These are phyloP conservation scores for Bombardia bombarda DNA, from an alignment of 495 filamentous ascomycete genomes.

Conservation along the genomic window DNA sequence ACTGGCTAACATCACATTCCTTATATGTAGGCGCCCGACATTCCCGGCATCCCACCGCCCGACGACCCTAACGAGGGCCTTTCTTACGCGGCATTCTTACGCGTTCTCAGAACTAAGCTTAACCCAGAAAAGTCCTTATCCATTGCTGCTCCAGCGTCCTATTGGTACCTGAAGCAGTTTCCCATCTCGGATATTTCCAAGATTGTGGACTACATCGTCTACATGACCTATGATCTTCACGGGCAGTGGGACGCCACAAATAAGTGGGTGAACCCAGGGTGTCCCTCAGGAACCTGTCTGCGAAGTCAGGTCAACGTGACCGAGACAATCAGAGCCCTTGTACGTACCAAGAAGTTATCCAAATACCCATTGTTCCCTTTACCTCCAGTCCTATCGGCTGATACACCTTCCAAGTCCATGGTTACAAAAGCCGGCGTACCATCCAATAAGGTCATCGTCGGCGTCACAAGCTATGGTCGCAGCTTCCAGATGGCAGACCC, in stretches of 20 bases:
- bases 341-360: no score
- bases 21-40: constrained; percentile 18
- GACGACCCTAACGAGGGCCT: constrained; percentile 10
- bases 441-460: constrained; percentile 29
- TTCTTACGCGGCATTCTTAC: constrained; percentile 18
- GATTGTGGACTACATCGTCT: constrained; percentile 23
- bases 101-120: constrained; percentile 1
- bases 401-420: constrained; percentile 38
- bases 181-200: constrained; percentile 19
- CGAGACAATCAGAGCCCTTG: constrained; percentile 20
- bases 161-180: constrained; percentile 21
- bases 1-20: background rate
- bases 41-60: constrained; percentile 16
- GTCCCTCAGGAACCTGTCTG: constrained; percentile 25
- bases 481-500: constrained; percentile 21
- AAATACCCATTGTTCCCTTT: no score
- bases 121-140: constrained; percentile 19
- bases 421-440: constrained; percentile 44
- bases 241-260: constrained; percentile 16
- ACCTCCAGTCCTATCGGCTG: no score
- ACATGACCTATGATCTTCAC: constrained; percentile 26
- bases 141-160: constrained; percentile 23
- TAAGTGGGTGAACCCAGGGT: constrained; percentile 16
- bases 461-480: constrained; percentile 31
- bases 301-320: constrained; percentile 35